Percentiles rank a stretch among this genome's conserved stretches.
These are phyloP conservation scores for Trichocomaceae sp. DNA, from an alignment of 2,329 filamentous ascomycete species.

Conservation along the genomic window DNA sequence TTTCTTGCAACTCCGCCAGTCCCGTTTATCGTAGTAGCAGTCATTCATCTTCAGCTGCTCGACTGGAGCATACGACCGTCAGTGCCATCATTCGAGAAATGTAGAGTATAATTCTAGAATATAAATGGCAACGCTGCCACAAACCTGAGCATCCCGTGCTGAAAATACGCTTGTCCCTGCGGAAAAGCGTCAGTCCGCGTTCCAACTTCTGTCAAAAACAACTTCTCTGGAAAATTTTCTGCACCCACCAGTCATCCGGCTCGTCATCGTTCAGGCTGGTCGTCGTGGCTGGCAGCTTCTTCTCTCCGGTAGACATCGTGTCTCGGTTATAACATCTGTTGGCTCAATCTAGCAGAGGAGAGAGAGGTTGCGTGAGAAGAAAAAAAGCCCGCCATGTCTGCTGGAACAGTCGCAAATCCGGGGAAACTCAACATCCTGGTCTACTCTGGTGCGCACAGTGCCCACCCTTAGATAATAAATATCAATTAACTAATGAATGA, in stretches of 20 bases:
- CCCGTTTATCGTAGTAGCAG: slow-evolving; percentile 92
- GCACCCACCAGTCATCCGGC: slow-evolving; percentile 84
- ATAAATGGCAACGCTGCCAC: slow-evolving; percentile 25
- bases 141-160: slow-evolving; percentile 93
- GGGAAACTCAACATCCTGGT: slow-evolving; percentile 84
- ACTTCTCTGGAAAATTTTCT: not conserved
- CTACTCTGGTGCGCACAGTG: slow-evolving; percentile 75
- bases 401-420: slow-evolving; percentile 47
- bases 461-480: too few species aligned
- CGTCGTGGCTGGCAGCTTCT: slow-evolving; percentile 28
- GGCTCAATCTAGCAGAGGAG: not conserved
- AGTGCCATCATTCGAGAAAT: not conserved
- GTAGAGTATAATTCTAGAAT: not conserved
- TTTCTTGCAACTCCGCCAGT: slow-evolving; percentile 81
- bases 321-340: slow-evolving; percentile 1
- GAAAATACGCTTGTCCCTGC: slow-evolving; percentile 94
- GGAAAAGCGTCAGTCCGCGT: slow-evolving; percentile 17
- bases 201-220: not conserved
- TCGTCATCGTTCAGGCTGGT: slow-evolving; percentile 66
- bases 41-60: slow-evolving; percentile 89
- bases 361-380: not conserved
- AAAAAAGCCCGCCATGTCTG: slow-evolving; percentile 20
- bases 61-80: slow-evolving; percentile 44
- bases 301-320: slow-evolving; percentile 55
- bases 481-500: too few species aligned